Base-by-base conservation (phyloP, 805 yeast genomes). In the Torulaspora maleeae region DNA sequence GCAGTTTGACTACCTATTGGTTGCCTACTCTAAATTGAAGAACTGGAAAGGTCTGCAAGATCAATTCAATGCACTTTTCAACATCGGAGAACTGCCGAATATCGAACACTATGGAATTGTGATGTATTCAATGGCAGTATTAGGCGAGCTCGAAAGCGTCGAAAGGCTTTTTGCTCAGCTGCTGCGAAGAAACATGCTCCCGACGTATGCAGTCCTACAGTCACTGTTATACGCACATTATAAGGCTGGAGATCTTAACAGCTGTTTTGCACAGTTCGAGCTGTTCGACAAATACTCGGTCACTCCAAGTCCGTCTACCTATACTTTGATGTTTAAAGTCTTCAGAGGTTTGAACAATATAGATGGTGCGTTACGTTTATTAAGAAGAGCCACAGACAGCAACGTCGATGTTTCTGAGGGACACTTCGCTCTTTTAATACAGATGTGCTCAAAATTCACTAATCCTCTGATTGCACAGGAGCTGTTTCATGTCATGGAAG, bases 101-200 rank as follows among this genome's bases (percentile, higher is more conserved):
- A 63, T 71, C 25, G 56, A 55, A 7, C 86, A 83, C 52, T 84
- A 83, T 58, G 70, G 76, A 3, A 73, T 79, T 13, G 79, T 82
- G 10, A 80, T 85, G 76, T 64, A 69, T 43, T 79, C 84, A 0
- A 64, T 85, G 48, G 80, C 86, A 1, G 50, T 56, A 4, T 59
- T 68, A 27, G 82, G 78, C 8, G 79, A 76, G 52, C 63, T 56
- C 33, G 71, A 61, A 32, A 75, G 72, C 58, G 79, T 76, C 9
- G 76, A 74, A 22, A 62, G 58, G 45, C 65, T 85, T 45, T 82
- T 71, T 63, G 48, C 65, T n/a, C 75, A 77, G 54, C 54, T 80
- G 25, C 37, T 66, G 4, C 61, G 68, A 41, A 67, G 81, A 43
- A 71, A 72, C 1, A 69, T 79, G 56, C 54, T 49, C 3, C 86